phyloP scores from a whole-genome alignment of 352 stramenopile species.

The Pythium angustatum region DNA sequence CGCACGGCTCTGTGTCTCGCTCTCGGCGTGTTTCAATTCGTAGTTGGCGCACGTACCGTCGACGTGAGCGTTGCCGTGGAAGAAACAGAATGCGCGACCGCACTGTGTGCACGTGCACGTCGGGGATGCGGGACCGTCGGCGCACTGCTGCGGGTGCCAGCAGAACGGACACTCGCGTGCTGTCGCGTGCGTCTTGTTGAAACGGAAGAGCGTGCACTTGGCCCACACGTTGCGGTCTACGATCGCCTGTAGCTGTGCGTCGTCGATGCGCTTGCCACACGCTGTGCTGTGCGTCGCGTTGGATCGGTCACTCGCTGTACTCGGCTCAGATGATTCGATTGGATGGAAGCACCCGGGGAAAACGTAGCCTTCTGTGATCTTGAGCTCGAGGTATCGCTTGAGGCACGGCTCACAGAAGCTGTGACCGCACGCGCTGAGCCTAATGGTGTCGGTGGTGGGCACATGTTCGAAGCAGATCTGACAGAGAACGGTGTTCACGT shows the following conservation, averaged over 20 bases:
- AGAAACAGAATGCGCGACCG: conserved; percentile 14
- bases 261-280: conserved; percentile 5
- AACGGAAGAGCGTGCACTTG: conserved; percentile 15
- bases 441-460: not conserved
- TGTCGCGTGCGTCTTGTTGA: conserved; percentile 12
- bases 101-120: conserved; percentile 7
- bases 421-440: not conserved
- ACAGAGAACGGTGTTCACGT: not conserved
- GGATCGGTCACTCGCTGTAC: too few relatives aligned
- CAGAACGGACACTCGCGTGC: conserved; percentile 25
- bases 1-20: conserved; percentile 1
- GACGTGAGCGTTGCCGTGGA: conserved; percentile 23
- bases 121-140: not conserved
- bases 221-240: not conserved
- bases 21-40: conserved; percentile 9
- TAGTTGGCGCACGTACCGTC: conserved; percentile 17
- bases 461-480: conserved; percentile 4
- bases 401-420: conserved; percentile 37
- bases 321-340: not conserved
- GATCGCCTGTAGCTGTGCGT: conserved; percentile 7
- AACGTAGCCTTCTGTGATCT: conserved; percentile 71
- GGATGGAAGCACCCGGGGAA: conserved; percentile 65
- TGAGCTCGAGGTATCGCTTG: conserved; percentile 61
- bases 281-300: too few relatives aligned
- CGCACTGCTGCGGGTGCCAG: conserved; percentile 5